Evolutionary conservation across 2,329 filamentous ascomycete genomes (phyloP).

Genomic region (Aspergillus arachidicola): DNA sequence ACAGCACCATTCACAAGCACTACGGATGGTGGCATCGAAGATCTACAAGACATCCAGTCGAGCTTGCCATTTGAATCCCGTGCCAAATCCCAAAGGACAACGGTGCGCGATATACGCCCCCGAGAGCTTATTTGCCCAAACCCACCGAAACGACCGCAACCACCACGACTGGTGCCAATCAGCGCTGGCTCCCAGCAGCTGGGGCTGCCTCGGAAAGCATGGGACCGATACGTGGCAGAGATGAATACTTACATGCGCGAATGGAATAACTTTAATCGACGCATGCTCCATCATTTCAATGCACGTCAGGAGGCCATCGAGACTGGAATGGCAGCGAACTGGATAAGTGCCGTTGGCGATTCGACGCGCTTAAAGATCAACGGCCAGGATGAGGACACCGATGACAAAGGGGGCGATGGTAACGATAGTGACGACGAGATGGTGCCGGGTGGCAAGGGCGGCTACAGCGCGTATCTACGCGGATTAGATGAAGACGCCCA

Average conservation of each 20-base stretch:
- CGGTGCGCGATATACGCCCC: constrained; percentile 39
- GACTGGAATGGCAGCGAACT: constrained; percentile 48
- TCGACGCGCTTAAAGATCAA: constrained; percentile 35
- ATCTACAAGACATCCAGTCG: constrained; percentile 55
- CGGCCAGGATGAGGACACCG: constrained; percentile 27
- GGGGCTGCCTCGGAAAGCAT: constrained; percentile 50
- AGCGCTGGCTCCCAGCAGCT: constrained; percentile 34
- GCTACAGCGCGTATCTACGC: constrained; percentile 48
- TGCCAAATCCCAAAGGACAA: constrained; percentile 47
- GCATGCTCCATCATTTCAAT: constrained; percentile 59
- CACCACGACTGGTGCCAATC: constrained; percentile 28
- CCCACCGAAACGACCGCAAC: constrained; percentile 53
- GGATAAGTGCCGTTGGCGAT: constrained; percentile 58
- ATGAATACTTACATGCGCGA: constrained; percentile 60
- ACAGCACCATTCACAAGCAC: constrained; percentile 53
- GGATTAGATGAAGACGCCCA: constrained; percentile 49
- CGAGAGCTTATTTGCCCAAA: constrained; percentile 52
- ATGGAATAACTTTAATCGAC: constrained; percentile 59
- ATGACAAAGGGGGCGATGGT: constrained; percentile 18
- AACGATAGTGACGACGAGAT: constrained; percentile 33
- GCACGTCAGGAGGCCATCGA: constrained; percentile 53
- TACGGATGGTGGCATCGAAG: constrained; percentile 53
- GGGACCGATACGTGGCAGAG: constrained; percentile 54
- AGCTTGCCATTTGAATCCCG: constrained; percentile 63
- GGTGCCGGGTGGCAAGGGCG: constrained; percentile 39